A percentile compares a stretch with the other conserved stretches of the same genome.
These are phyloP conservation scores for Emergomyces africanus DNA, from an alignment of 2,329 filamentous ascomycete genomes.

Conservation along the genomic window DNA sequence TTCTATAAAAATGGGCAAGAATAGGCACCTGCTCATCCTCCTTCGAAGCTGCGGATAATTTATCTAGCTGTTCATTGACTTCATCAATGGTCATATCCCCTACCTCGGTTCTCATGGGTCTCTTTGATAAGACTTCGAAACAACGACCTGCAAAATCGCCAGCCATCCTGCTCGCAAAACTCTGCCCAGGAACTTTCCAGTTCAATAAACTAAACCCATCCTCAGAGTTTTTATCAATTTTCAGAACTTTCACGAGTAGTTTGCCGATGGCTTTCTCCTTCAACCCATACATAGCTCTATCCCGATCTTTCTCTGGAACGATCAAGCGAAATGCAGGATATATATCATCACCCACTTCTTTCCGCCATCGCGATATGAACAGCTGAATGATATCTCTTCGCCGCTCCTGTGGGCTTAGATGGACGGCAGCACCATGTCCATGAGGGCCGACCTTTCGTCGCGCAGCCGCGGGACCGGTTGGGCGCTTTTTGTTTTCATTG, in stretches of 20 bases:
- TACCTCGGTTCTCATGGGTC: conserved; percentile 58
- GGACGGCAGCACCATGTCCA: conserved; percentile 30
- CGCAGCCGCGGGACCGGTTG: conserved; percentile 40
- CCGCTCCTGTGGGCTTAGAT: conserved; percentile 59
- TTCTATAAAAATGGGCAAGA: conserved; percentile 69
- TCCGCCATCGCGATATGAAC: conserved; percentile 78
- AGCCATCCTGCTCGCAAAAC: conserved; percentile 50
- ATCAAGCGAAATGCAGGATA: conserved; percentile 89
- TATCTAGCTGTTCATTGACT: conserved; percentile 76
- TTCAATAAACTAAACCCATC: conserved; percentile 76
- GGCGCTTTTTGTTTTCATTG: conserved; percentile 63
- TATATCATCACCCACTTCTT: conserved; percentile 80
- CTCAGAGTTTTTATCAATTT: conserved; percentile 80
- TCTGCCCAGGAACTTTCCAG: conserved; percentile 79
- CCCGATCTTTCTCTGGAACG: conserved; percentile 81
- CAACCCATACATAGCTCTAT: conserved; percentile 82
- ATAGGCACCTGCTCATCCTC: conserved; percentile 78
- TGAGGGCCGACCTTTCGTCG: conserved; percentile 49
- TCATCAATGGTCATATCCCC: conserved; percentile 78
- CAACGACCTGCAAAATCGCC: conserved; percentile 90
- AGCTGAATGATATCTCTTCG: conserved; percentile 68
- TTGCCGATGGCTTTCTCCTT: conserved; percentile 89
- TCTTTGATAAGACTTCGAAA: conserved; percentile 72
- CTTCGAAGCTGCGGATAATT: conserved; percentile 58
- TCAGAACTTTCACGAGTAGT: conserved; percentile 80